phyloP scores from a whole-genome alignment of 2,329 filamentous ascomycete genomes.

The Xylariaceae sp. region DNA sequence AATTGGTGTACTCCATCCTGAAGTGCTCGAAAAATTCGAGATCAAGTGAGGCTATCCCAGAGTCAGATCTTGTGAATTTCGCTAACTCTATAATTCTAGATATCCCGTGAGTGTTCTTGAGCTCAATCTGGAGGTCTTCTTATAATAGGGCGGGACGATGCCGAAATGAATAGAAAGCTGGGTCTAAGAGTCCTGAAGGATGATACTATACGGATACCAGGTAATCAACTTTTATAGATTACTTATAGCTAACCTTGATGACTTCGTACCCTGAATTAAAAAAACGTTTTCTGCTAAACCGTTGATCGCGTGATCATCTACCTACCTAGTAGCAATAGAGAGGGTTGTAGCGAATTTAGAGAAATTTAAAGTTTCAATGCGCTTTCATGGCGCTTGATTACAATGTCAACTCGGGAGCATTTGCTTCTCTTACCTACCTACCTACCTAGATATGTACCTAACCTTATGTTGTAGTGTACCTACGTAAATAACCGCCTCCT shows the following conservation, averaged over 20 bases:
- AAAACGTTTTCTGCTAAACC: background rate
- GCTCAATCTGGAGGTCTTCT: slow-evolving; percentile 88
- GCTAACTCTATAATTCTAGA: slow-evolving; percentile 9
- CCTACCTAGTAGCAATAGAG: background rate
- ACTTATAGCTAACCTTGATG: background rate
- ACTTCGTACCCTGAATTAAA: background rate
- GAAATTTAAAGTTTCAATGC: background rate
- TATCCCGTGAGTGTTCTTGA: slow-evolving; percentile 84
- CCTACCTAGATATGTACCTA: too few species aligned
- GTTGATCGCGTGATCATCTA: background rate
- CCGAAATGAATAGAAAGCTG: background rate
- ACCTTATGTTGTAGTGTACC: too few species aligned
- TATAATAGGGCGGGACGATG: slow-evolving; percentile 45
- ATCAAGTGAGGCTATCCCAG: slow-evolving; percentile 39
- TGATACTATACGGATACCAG: background rate
- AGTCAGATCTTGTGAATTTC: background rate
- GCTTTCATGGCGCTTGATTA: background rate
- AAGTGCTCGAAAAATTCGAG: slow-evolving; percentile 69
- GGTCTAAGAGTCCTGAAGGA: background rate
- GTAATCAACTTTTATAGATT: background rate
- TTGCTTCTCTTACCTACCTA: too few species aligned
- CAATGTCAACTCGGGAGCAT: background rate
- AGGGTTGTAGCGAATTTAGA: background rate
- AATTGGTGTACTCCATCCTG: slow-evolving; percentile 91
- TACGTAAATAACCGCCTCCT: too few species aligned